These are phyloP conservation scores for Blastobotrys mokoenaii DNA, from an alignment of 805 yeast genomes.

Conservation along the genomic window DNA sequence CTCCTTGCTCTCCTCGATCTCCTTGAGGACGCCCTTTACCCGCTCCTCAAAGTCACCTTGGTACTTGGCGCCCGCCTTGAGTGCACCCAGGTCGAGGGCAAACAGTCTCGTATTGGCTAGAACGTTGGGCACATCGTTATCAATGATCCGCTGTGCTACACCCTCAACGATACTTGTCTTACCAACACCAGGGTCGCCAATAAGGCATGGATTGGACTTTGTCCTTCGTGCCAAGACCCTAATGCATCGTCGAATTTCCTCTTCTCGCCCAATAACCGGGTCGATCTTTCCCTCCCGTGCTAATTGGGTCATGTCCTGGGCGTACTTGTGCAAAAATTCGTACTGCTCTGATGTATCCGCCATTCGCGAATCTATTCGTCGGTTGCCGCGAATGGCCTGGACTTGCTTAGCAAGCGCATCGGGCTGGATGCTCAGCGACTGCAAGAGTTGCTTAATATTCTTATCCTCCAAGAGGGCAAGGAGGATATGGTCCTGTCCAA, in stretches of 20 bases:
- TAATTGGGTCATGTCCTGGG: constrained; percentile 85
- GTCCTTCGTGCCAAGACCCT: constrained; percentile 95
- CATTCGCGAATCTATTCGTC: constrained; percentile 83
- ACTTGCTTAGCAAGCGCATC: constrained; percentile 74
- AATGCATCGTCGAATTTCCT: constrained; percentile 91
- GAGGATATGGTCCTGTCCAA: constrained; percentile 91
- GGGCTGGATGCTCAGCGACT: constrained; percentile 48
- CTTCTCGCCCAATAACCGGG: constrained; percentile 98
- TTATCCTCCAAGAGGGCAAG: constrained; percentile 78
- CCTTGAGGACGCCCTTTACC: constrained; percentile 90
- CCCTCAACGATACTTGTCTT: constrained; percentile 98
- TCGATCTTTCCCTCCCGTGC: constrained; percentile 93
- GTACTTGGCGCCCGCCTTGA: constrained; percentile 97
- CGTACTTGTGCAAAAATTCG: constrained; percentile 84
- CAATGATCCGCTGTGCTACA: constrained; percentile 94
- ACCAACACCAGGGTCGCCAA: constrained; percentile 99
- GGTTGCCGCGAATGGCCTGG: constrained; percentile 75
- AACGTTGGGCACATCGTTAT: constrained; percentile 88
- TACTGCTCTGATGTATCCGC: constrained; percentile 83
- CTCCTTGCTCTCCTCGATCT: constrained; percentile 72
- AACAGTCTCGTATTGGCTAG: constrained; percentile 72
- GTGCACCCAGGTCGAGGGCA: constrained; percentile 89
- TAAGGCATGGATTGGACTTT: constrained; percentile 90
- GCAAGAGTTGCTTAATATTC: constrained; percentile 59
- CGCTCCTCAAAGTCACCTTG: constrained; percentile 99